Evolutionary conservation across 768 basidiomycete species (phyloP), one percentile per base, ranked within the genome.

Genomic region (Agaricus blazei): DNA sequence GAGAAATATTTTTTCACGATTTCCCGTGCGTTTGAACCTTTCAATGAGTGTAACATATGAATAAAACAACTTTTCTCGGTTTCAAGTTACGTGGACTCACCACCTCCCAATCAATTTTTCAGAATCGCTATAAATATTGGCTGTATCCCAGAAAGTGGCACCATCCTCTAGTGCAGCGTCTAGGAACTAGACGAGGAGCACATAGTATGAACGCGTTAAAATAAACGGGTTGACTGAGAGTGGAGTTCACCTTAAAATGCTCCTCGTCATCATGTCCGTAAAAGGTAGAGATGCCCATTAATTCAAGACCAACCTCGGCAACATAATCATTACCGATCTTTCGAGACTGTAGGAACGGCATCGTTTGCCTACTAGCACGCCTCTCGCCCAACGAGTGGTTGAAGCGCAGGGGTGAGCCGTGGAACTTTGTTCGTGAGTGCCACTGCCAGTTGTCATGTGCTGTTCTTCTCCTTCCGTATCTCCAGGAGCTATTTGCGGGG

Each of bases 211-310:
- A 12, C 15, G n/a, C 4, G 15, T 47, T 15, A 7, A 14, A 4
- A 3, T n/a, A 12, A 34, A 19, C 34, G 11, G 11, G 34, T 47
- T 29, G 7, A 47, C 28, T 5, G 28, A 12, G 7, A n/a, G n/a
- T n/a, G 26, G 8, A 43, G 26, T 64, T 27, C 48, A 83, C 82
- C 76, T 80, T 78, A 60, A 87, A 75, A 1, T 82, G 72, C 50
- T 85, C 81, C 58, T 86, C 82, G 56, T 87, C 84, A 0, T 64
- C 62, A 2, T 63, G 54, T n/a, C 83, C 82, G 53, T 83, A 83
- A 34, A 52, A 62, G 44, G 63, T 70, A 12, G 77, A 76, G 9
- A 85, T 61, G 5, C 81, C 83, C 84, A 85, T 85, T 4, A 75
- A 68, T 4, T 85, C 85, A 55, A 80, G 46, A 2, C 84, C 84